Conservation (phyloP, 805 yeast species). For the Wickerhamiella australiensis region DNA sequence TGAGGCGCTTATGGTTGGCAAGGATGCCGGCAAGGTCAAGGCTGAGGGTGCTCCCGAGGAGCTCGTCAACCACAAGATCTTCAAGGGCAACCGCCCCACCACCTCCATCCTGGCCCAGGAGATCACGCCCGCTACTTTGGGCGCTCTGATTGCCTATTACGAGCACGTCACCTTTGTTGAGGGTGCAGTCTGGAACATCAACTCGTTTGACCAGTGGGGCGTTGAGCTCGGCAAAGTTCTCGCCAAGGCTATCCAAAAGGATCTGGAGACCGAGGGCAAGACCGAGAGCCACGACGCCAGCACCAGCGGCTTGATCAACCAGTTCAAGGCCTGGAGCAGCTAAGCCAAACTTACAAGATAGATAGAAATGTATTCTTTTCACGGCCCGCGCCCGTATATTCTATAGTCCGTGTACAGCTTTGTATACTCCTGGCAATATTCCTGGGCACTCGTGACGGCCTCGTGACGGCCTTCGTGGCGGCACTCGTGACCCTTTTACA, state of each 20-base stretch:
- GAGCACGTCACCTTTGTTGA: slow-evolving; percentile 95
- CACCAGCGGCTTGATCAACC: slow-evolving; percentile 86
- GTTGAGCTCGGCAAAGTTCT: slow-evolving; percentile 97
- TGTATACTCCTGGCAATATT: no score
- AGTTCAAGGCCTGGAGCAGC: slow-evolving; percentile 70
- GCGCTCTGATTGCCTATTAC: slow-evolving; percentile 94
- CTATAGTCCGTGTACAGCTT: no score
- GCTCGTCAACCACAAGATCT: slow-evolving; percentile 87
- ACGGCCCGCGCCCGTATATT: not conserved
- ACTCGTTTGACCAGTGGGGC: slow-evolving; percentile 99
- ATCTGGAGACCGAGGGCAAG: slow-evolving; percentile 51
- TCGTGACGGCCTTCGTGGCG: no score
- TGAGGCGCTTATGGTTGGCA: slow-evolving; percentile 94
- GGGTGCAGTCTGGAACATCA: slow-evolving; percentile 99
- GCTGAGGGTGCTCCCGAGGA: slow-evolving; percentile 81
- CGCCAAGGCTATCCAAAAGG: slow-evolving; percentile 90
- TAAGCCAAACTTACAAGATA: not conserved
- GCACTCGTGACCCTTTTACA: no score
- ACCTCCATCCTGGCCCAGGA: slow-evolving; percentile 91
- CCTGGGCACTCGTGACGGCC: no score
- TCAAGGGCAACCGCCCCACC: slow-evolving; percentile 98
- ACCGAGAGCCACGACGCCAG: slow-evolving; percentile 74
- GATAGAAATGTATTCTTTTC: not conserved
- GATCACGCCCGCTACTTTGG: slow-evolving; percentile 92
- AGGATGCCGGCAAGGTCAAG: slow-evolving; percentile 62